phyloP scores from a whole-genome alignment of 179 eudicot species.

The Nepenthes alata region DNA sequence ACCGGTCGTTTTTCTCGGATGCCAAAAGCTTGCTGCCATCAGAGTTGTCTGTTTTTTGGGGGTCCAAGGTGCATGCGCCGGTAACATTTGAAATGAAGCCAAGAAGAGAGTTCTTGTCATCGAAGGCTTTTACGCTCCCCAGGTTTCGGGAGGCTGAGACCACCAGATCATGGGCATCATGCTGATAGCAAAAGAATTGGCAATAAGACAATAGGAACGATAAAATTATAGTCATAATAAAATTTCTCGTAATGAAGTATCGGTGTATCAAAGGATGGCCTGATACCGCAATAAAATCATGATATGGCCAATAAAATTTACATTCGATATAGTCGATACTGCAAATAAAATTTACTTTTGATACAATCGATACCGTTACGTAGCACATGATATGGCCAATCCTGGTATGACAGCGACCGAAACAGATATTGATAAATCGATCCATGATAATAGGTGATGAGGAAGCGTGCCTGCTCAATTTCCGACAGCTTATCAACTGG shows the following conservation, averaged over 20 bases:
- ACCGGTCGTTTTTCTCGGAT: conserved; percentile 11
- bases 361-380: too few relatives aligned
- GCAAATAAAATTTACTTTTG: too few relatives aligned
- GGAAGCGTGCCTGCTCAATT: conserved; percentile 46
- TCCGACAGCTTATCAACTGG: conserved; percentile 52
- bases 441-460: not conserved
- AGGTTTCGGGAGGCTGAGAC: conserved; percentile 32
- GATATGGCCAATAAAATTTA: too few relatives aligned
- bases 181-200: conserved; percentile 11
- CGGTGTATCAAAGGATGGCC: too few relatives aligned
- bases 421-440: not conserved
- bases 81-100: conserved; percentile 16
- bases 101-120: conserved; percentile 26
- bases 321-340: too few relatives aligned
- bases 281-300: too few relatives aligned
- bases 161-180: conserved; percentile 29
- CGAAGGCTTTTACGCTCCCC: conserved; percentile 32
- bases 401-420: too few relatives aligned
- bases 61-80: conserved; percentile 2
- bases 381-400: too few relatives aligned
- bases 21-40: conserved; percentile 12
- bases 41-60: conserved; percentile 19
- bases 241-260: too few relatives aligned
- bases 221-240: not conserved
- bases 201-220: conserved; percentile 6